Percentiles rank a stretch among this genome's conserved stretches.
Conservation (phyloP, 2,329 filamentous ascomycete species). For the Claviceps sp. region DNA sequence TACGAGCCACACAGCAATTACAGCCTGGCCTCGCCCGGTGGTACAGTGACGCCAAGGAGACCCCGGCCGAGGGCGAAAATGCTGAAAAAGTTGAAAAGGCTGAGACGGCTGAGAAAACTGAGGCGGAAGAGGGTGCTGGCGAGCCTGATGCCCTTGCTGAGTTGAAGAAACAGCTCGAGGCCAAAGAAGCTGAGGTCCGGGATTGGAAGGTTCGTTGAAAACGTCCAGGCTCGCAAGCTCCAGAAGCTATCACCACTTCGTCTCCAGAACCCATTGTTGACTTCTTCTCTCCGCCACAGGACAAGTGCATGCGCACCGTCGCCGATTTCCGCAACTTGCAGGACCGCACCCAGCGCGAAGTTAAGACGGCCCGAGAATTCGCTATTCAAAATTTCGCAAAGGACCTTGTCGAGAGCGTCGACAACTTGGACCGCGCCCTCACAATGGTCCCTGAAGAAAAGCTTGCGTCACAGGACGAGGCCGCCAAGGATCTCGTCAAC, state of each 20-base stretch:
- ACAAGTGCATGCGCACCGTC: conserved; percentile 85
- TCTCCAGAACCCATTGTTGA: background rate
- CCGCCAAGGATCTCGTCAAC: conserved; percentile 58
- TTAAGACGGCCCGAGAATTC: conserved; percentile 77
- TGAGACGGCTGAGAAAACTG: background rate
- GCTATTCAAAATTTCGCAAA: conserved; percentile 92
- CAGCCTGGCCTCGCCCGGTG: conserved; percentile 26
- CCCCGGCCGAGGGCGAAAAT: conserved; percentile 14
- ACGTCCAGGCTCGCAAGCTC: background rate
- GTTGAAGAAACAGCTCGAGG: conserved; percentile 38
- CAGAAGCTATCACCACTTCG: background rate
- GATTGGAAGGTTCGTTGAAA: conserved; percentile 65
- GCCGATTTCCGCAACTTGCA: conserved; percentile 98
- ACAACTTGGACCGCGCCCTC: conserved; percentile 93
- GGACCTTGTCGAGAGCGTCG: conserved; percentile 87
- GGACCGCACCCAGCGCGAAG: conserved; percentile 82
- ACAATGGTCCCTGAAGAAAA: conserved; percentile 63
- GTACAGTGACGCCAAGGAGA: conserved; percentile 35
- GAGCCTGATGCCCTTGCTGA: conserved; percentile 25
- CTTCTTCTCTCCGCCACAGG: conserved; percentile 38
- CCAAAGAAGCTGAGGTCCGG: conserved; percentile 39
- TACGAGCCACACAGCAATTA: conserved; percentile 16
- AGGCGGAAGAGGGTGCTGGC: conserved; percentile 15
- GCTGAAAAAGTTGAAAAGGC: background rate
- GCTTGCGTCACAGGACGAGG: conserved; percentile 41